phyloP scores from a whole-genome alignment of 768 basidiomycete genomes.

The Tricholoma flavovirens region DNA sequence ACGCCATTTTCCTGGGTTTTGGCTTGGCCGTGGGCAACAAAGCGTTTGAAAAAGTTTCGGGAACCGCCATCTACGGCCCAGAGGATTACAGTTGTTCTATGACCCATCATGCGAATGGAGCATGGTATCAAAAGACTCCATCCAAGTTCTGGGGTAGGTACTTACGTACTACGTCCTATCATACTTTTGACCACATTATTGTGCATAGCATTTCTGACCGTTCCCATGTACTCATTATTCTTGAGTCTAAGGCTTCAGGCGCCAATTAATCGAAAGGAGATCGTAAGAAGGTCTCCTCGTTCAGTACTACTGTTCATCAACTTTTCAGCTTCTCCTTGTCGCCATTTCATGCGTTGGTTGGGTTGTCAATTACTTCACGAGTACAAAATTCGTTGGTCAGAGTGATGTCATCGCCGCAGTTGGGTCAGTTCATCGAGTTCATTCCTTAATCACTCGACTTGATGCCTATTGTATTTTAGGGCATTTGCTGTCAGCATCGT shows the following conservation, averaged over 20 bases:
- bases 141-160: conserved; percentile 63
- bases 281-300: conserved; percentile 30
- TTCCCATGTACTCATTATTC: conserved; percentile 66
- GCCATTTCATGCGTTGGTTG: conserved; percentile 65
- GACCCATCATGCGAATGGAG: conserved; percentile 50
- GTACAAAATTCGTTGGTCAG: conserved; percentile 55
- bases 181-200: neutral
- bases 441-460: neutral
- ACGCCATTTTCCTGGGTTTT: conserved; percentile 72
- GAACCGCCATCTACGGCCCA: conserved; percentile 37
- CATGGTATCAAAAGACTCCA: conserved; percentile 74
- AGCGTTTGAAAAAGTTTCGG: conserved; percentile 54
- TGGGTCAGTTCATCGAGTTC: conserved; percentile 35
- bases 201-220: conserved; percentile 57
- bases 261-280: conserved; percentile 49
- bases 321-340: conserved; percentile 34
- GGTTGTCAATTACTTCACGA: conserved; percentile 72
- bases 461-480: conserved; percentile 24
- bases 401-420: conserved; percentile 75
- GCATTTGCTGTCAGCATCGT: conserved; percentile 79
- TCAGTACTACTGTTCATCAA: neutral
- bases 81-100: conserved; percentile 56
- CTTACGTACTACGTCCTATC: neutral
- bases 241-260: conserved; percentile 63
- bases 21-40: conserved; percentile 79